Evolutionary conservation across 73 alveolate species (phyloP).

Genomic region (Paramecium sexaurelia): DNA sequence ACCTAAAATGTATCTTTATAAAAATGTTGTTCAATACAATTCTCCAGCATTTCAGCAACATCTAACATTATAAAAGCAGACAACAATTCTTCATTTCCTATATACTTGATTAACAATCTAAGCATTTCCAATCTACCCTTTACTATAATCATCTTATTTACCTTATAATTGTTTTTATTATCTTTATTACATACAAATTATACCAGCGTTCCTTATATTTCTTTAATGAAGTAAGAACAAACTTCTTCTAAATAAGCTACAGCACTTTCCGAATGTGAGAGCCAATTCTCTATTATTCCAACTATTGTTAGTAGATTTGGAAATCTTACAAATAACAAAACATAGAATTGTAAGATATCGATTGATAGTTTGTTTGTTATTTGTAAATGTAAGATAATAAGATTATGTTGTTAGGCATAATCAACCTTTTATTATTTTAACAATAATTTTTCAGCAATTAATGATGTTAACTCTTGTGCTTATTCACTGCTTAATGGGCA

Average conservation of each 20-base stretch:
- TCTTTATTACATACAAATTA: neutral
- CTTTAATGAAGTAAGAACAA: neutral
- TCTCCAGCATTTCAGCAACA: neutral
- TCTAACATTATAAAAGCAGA: neutral
- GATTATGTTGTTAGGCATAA: neutral
- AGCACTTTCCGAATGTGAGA: neutral
- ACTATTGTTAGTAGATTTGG: neutral
- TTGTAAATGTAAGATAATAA: neutral
- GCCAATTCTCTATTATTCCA: neutral
- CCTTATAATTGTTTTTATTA: neutral
- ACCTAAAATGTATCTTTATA: neutral
- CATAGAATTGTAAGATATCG: neutral
- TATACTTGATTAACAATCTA: neutral
- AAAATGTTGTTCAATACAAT: neutral
- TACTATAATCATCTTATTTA: neutral
- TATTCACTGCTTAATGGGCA: neutral
- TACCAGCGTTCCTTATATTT: neutral
- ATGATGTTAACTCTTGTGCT: neutral
- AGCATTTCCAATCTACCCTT: slow-evolving; percentile 6
- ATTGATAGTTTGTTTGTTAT: neutral
- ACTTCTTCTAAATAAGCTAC: neutral
- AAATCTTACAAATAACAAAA: neutral
- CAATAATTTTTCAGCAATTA: neutral
- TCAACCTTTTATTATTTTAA: neutral
- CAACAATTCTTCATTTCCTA: neutral